phyloP scores from a whole-genome alignment of 2,329 filamentous ascomycete species.

The Chrysosporium queenslandicum region DNA sequence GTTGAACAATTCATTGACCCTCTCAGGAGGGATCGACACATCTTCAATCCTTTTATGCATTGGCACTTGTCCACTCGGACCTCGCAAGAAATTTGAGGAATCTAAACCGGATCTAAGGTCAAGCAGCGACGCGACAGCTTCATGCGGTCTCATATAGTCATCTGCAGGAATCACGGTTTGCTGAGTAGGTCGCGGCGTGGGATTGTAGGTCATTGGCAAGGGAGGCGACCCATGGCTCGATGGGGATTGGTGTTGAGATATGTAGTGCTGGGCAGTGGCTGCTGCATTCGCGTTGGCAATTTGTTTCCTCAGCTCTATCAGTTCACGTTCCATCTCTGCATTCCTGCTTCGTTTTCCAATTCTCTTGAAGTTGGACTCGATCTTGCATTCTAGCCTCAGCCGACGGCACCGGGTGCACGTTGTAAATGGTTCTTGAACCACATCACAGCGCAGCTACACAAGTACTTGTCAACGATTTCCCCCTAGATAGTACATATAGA shows the following conservation, averaged over 20 bases:
- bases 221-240: conserved; percentile 26
- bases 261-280: conserved; percentile 15
- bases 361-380: conserved; percentile 60
- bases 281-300: conserved; percentile 32
- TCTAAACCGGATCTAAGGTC: conserved; percentile 42
- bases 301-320: conserved; percentile 42
- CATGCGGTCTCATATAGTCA: conserved; percentile 39
- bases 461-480: conserved; percentile 3
- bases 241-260: conserved; percentile 12
- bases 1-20: conserved; percentile 38
- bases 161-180: conserved; percentile 23
- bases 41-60: conserved; percentile 44
- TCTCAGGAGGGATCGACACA: conserved; percentile 37
- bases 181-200: conserved; percentile 22
- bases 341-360: conserved; percentile 57
- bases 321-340: conserved; percentile 54
- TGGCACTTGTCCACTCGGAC: conserved; percentile 37
- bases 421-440: conserved; percentile 53
- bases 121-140: conserved; percentile 42
- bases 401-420: conserved; percentile 54
- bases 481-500: background rate
- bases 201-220: conserved; percentile 23
- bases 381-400: conserved; percentile 53
- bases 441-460: conserved; percentile 55
- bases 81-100: conserved; percentile 37